A percentile compares a stretch with the other conserved stretches of the same genome.
phyloP scores from a whole-genome alignment of 805 yeast genomes.

The Wickerhamiella lipophila region DNA sequence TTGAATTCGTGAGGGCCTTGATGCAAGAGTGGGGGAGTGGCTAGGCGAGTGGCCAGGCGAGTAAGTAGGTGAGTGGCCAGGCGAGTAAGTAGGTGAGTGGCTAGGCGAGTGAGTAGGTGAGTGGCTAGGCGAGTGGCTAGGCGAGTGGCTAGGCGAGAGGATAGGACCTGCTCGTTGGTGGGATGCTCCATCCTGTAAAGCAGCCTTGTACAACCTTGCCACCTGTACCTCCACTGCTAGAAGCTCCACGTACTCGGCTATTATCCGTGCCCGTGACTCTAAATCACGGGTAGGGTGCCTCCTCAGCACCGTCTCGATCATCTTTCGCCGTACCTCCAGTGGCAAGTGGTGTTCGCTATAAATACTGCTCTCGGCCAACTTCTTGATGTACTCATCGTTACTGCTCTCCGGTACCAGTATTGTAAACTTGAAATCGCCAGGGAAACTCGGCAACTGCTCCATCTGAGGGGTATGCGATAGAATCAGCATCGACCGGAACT shows the following conservation, averaged over 20 bases:
- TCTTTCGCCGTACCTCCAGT: constrained; percentile 30
- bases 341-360: constrained; percentile 45
- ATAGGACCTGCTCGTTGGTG: no score
- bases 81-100: not conserved
- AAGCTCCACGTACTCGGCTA: constrained; percentile 38
- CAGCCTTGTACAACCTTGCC: constrained; percentile 47
- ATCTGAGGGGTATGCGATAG: constrained; percentile 39
- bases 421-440: constrained; percentile 28
- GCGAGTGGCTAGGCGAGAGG: not conserved
- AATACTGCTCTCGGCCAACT: constrained; percentile 38
- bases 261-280: constrained; percentile 15
- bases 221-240: constrained; percentile 53
- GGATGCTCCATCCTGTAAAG: constrained; percentile 21
- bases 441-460: constrained; percentile 25
- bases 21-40: not conserved
- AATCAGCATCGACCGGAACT: constrained; percentile 49
- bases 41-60: no score
- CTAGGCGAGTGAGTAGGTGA: not conserved
- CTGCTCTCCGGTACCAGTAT: constrained; percentile 34
- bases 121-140: not conserved
- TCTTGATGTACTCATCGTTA: constrained; percentile 35
- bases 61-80: not conserved
- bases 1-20: not conserved
- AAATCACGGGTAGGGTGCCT: constrained; percentile 12
- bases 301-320: constrained; percentile 30